Evolutionary conservation across 208 protist species (phyloP).

Genomic region (Wallacemonas sp.): DNA sequence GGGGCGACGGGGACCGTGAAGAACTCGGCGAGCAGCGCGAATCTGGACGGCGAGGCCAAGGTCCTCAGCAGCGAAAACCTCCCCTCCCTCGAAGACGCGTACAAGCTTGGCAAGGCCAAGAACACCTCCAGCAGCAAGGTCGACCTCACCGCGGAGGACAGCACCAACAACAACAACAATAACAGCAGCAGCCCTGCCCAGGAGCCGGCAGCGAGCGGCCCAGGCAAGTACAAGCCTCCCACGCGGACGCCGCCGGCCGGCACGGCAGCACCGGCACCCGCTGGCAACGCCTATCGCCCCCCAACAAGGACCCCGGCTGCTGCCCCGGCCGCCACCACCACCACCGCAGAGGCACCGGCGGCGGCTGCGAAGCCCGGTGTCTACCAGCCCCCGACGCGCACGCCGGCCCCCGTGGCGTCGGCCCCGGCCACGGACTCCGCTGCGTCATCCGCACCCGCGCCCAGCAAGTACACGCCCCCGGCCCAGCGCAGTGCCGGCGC

Average conservation of each 20-base stretch:
- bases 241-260: not conserved
- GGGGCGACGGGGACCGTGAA: slow-evolving; percentile 56
- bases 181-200: not conserved
- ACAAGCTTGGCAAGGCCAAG: slow-evolving; percentile 22
- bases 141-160: slow-evolving; percentile 2
- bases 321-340: not conserved
- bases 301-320: not conserved
- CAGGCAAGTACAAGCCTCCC: not conserved
- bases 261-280: not conserved
- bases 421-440: not conserved
- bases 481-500: not conserved
- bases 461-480: slow-evolving; percentile 15
- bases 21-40: slow-evolving; percentile 9
- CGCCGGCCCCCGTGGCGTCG: not conserved
- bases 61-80: slow-evolving; percentile 48
- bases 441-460: not conserved
- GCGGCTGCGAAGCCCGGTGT: not conserved
- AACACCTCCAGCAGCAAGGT: slow-evolving; percentile 22
- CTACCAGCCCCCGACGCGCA: slow-evolving; percentile 4
- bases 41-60: slow-evolving; percentile 16
- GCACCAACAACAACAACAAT: not conserved
- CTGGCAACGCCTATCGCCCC: not conserved
- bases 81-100: slow-evolving; percentile 65
- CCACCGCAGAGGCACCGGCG: slow-evolving; percentile 4
- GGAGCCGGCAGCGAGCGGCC: too few relatives aligned